Conservation (phyloP, 768 basidiomycete genomes). For the Tricholoma terreum region DNA sequence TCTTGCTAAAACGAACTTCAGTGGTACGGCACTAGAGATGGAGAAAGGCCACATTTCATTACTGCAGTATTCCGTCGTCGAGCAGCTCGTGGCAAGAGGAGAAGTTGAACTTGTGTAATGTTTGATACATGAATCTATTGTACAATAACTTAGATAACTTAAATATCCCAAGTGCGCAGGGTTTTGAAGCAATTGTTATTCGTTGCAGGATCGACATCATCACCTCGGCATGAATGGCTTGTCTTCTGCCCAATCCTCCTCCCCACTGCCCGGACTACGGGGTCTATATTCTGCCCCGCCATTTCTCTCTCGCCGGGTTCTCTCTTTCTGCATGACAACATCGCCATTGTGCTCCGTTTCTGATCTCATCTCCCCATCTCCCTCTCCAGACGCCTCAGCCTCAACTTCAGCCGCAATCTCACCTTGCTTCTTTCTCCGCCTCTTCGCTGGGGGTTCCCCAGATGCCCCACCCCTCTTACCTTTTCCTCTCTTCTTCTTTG, state of each 20-base stretch:
- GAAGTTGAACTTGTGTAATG: conserved; percentile 72
- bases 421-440: conserved; percentile 48
- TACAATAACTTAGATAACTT: conserved; percentile 13
- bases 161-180: neutral
- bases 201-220: conserved; percentile 10
- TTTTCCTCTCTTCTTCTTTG: conserved; percentile 59
- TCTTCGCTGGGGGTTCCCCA: conserved; percentile 40
- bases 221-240: conserved; percentile 40
- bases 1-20: conserved; percentile 8
- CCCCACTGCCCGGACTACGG: conserved; percentile 38
- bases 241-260: conserved; percentile 39
- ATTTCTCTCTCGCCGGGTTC: conserved; percentile 12
- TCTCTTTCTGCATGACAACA: conserved; percentile 24
- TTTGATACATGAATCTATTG: conserved; percentile 13
- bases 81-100: conserved; percentile 67
- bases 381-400: conserved; percentile 26
- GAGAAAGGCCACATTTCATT: conserved; percentile 80
- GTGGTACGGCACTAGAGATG: conserved; percentile 73
- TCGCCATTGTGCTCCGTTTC: conserved; percentile 24
- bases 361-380: conserved; percentile 21
- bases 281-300: conserved; percentile 32
- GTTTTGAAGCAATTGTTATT: neutral
- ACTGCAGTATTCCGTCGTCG: conserved; percentile 71
- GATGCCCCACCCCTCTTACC: conserved; percentile 45
- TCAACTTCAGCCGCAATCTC: conserved; percentile 33